Evolutionary conservation across 179 eudicot genomes (phyloP), one percentile per base, ranked within the genome.

Genomic region (Beta corolliflora): DNA sequence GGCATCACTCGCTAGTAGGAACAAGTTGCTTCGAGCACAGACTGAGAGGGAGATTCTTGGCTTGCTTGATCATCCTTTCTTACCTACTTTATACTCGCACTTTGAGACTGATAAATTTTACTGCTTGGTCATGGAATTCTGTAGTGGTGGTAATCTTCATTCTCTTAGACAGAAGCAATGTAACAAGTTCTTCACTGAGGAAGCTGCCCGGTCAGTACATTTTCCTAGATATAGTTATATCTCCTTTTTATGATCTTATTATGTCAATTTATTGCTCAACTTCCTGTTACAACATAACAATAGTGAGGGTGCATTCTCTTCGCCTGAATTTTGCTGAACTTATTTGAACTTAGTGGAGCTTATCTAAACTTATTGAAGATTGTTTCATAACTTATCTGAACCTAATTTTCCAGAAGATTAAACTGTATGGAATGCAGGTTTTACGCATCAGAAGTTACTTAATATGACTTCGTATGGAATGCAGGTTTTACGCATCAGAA

Each of bases 41-140:
- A 92, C 96, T 4, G 96, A 92, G 81, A 86, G 90, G 77, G 96
- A 92, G 86, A 92, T 92, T 82, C 92, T 92, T 50, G 90, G 93
- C 46, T 86, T 91, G 79, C 92, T 92, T 71, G 96, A 92, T 81
- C 96, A 92, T 79, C 96, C 95, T 9, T 92, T 92, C 79, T 82
- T 92, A 83, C 95, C 95, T 10, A 92, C 92, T 61, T 83, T 92
- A 9, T 92, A 92, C 71, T 60, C 91, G 0, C 85, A 92, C 79
- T 92, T 92, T 79, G 95, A 92, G 80, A 92, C 93, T 10, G 95
- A 92, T 5, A 92, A 92, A 41, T 89, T 88, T 64, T 90, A 89
- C 74, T 92, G 95, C 84, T 86, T 92, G 83, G 91, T 92, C 46
- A 92, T 92, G 92, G 95, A 92, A 81, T 92, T 88, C 68, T 92